Conservation (phyloP, 129 eudicot genomes). For the Oenanthe sinensis region DNA sequence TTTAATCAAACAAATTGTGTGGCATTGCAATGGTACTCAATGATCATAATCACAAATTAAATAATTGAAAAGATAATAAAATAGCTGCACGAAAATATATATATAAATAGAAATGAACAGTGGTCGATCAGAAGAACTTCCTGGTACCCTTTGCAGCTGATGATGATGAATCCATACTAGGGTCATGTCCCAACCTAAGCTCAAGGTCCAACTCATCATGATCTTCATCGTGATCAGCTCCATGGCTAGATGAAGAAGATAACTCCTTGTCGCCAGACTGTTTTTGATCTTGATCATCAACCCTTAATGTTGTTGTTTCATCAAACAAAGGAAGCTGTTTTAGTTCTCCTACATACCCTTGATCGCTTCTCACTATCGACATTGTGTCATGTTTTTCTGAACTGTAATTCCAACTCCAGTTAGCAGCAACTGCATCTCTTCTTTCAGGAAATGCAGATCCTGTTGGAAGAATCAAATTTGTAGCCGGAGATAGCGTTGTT, state of each 20-base stretch:
- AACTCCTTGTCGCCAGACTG: background rate
- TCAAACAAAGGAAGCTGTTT: slow-evolving; percentile 18
- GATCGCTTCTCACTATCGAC: background rate
- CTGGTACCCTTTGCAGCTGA: slow-evolving; percentile 8
- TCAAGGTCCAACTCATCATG: slow-evolving; percentile 19
- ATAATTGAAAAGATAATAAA: background rate
- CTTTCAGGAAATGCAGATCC: background rate
- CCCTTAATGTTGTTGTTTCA: background rate
- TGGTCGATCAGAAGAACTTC: slow-evolving; percentile 15
- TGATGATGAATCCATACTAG: slow-evolving; percentile 3
- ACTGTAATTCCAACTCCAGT: background rate
- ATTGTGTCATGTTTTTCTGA: background rate
- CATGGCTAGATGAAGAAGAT: background rate
- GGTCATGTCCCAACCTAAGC: slow-evolving; percentile 25
- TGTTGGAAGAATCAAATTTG: slow-evolving; percentile 1
- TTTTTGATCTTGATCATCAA: background rate
- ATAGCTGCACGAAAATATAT: background rate
- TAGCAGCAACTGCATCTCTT: background rate
- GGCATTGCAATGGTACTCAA: background rate
- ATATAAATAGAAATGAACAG: background rate
- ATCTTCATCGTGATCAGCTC: background rate
- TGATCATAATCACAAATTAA: background rate
- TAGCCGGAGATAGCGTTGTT: background rate
- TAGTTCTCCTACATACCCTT: background rate
- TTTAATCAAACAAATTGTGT: background rate